Percentiles rank a stretch among this genome's conserved stretches.
Evolutionary conservation across 169 alveolate genomes (phyloP).

Genomic region (Cryptosporidium parvum): DNA sequence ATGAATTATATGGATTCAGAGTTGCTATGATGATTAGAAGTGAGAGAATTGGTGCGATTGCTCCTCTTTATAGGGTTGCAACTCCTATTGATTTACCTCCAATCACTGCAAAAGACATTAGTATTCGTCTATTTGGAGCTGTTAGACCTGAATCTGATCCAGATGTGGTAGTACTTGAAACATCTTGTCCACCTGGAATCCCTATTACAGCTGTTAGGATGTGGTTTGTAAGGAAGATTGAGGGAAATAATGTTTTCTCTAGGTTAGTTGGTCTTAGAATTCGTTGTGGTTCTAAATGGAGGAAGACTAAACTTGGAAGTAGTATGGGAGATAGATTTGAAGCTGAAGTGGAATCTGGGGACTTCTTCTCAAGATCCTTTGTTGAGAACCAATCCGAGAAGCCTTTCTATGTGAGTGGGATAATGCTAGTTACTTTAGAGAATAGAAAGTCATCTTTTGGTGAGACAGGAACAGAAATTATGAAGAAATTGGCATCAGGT

Average conservation of each 20-base stretch:
- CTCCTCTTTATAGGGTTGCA: constrained; percentile 42
- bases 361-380: constrained; percentile 53
- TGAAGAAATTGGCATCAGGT: constrained; percentile 67
- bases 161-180: constrained; percentile 49
- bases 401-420: constrained; percentile 65
- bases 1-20: constrained; percentile 71
- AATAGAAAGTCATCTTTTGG: constrained; percentile 64
- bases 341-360: constrained; percentile 60
- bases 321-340: constrained; percentile 73
- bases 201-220: constrained; percentile 67
- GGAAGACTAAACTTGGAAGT: constrained; percentile 61
- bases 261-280: constrained; percentile 59
- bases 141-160: constrained; percentile 69
- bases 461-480: constrained; percentile 42
- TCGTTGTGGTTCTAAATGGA: constrained; percentile 67
- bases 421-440: constrained; percentile 22
- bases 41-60: constrained; percentile 63
- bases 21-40: constrained; percentile 70
- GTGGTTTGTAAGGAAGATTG: constrained; percentile 70
- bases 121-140: constrained; percentile 60
- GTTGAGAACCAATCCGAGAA: constrained; percentile 51
- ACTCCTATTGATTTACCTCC: constrained; percentile 66
- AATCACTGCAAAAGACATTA: constrained; percentile 70
- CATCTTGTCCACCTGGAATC: constrained; percentile 55
- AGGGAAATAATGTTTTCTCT: constrained; percentile 18